Conservation (phyloP, 495 filamentous ascomycete genomes). For the Stereocaulon alpinum region DNA sequence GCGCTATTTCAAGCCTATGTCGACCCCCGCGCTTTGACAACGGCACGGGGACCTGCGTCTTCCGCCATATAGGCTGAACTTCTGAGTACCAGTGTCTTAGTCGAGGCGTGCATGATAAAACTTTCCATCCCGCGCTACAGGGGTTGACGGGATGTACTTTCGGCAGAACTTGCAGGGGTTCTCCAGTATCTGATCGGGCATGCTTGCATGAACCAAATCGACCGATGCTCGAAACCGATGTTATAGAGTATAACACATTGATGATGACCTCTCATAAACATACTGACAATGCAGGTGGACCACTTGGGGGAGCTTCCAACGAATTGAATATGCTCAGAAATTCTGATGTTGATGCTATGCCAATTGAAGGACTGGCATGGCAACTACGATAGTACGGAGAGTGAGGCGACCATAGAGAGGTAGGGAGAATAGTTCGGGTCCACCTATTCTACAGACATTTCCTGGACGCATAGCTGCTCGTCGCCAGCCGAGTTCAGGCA, state of each 20-base stretch:
- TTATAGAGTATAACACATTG: not conserved
- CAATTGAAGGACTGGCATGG: not conserved
- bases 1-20: not conserved
- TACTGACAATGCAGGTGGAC: not conserved
- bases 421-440: not conserved
- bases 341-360: not conserved
- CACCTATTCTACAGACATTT: not conserved
- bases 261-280: not conserved
- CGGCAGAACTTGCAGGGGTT: not conserved
- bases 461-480: too few relatives aligned
- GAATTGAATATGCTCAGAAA: too few relatives aligned
- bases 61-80: conserved; percentile 3
- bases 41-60: conserved; percentile 4
- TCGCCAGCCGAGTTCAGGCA: too few relatives aligned
- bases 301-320: not conserved
- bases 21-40: conserved; percentile 3
- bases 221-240: not conserved
- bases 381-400: not conserved
- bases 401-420: conserved; percentile 4
- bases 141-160: not conserved
- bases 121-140: not conserved
- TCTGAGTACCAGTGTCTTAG: not conserved
- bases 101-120: not conserved
- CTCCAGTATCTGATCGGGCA: not conserved
- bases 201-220: conserved; percentile 5